These are phyloP conservation scores for Arxiozyma slooffiae DNA, from an alignment of 1,139 yeast genomes.

Conservation along the genomic window DNA sequence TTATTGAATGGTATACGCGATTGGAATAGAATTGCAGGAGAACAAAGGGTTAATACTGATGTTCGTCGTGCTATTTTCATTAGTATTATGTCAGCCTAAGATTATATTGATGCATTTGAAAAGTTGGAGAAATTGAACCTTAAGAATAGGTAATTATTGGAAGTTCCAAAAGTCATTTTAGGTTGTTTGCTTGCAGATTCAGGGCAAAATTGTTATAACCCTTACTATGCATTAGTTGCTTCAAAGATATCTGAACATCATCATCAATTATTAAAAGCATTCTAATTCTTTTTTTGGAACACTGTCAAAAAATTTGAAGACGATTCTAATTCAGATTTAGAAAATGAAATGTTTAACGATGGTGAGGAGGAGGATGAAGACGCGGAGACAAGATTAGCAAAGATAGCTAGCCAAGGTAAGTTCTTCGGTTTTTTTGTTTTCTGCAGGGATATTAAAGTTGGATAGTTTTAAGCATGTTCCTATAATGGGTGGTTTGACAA, in stretches of 20 bases:
- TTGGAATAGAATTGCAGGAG: slow-evolving; percentile 77
- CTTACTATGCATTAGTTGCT: slow-evolving; percentile 79
- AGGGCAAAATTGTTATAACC: slow-evolving; percentile 56
- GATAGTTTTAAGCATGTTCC: slow-evolving; percentile 67
- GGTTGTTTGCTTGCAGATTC: slow-evolving; percentile 78
- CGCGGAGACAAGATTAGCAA: slow-evolving; percentile 45
- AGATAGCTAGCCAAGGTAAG: slow-evolving; percentile 64
- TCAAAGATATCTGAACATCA: slow-evolving; percentile 59
- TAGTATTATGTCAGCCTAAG: slow-evolving; percentile 90
- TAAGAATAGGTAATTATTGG: slow-evolving; percentile 76
- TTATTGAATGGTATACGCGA: slow-evolving; percentile 64
- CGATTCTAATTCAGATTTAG: slow-evolving; percentile 35
- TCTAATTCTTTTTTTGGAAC: slow-evolving; percentile 90
- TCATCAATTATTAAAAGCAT: slow-evolving; percentile 61
- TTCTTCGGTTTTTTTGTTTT: slow-evolving; percentile 66
- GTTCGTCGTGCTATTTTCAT: slow-evolving; percentile 87
- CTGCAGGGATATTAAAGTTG: slow-evolving; percentile 63
- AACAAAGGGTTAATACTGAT: slow-evolving; percentile 92
- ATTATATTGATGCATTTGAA: slow-evolving; percentile 77
- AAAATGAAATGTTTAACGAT: slow-evolving; percentile 33
- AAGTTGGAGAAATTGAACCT: slow-evolving; percentile 71
- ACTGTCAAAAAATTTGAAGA: slow-evolving; percentile 64
- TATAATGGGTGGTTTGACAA: slow-evolving; percentile 61
- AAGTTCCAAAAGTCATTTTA: slow-evolving; percentile 72
- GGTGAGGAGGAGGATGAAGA: slow-evolving; percentile 30